Evolutionary conservation across 768 basidiomycete species (phyloP), one percentile per base, ranked within the genome.

Genomic region (Suillus weaverae): DNA sequence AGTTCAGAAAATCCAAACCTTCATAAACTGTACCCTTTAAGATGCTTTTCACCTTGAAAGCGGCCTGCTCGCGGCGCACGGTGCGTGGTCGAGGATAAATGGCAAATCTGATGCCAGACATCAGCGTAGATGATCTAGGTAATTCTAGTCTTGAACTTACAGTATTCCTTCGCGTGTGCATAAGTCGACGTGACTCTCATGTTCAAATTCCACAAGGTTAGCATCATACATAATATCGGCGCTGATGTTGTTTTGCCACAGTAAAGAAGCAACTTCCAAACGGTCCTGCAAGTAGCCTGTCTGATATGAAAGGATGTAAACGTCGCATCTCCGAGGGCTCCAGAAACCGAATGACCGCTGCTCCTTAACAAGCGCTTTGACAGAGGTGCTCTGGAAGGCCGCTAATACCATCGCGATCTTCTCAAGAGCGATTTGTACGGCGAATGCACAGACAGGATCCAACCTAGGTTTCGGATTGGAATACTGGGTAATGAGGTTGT

Each of bases 291-390:
- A 78, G 70, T 88, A 83, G 11, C 93, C 92, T 9, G 86, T 80
- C 66, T 91, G 87, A 65, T 89, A 91, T 0, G 91, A 91, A 33
- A 93, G 86, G 14, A 95, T 82, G 67, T 94, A 95, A 13, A 95
- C 93, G 67, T 95, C 93, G 68, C 94, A 94, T 44, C 92, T 82
- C 18, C 92, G 84, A n/a, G 93, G 93, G 74, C 91, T 91, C 92
- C 91, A 95, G 71, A 87, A 91, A 0, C 94, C 93, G 66, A 93
- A 95, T 0, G 94, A 93, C 13, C 87, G 85, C 65, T 88, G 86
- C 70, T 93, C 91, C 73, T 90, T 93, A 61, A 92, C 79, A 6
- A 92, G 80, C 3, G 83, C 83, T 72, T 87, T 88, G 43, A 92
- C 83, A 1, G 89, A 87, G 1, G 78, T 73, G 10, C 84, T 84